Percentiles rank a stretch among this genome's conserved stretches.
Conservation (phyloP, 2,329 filamentous ascomycete genomes). For the Conoideocrella luteorostrata region DNA sequence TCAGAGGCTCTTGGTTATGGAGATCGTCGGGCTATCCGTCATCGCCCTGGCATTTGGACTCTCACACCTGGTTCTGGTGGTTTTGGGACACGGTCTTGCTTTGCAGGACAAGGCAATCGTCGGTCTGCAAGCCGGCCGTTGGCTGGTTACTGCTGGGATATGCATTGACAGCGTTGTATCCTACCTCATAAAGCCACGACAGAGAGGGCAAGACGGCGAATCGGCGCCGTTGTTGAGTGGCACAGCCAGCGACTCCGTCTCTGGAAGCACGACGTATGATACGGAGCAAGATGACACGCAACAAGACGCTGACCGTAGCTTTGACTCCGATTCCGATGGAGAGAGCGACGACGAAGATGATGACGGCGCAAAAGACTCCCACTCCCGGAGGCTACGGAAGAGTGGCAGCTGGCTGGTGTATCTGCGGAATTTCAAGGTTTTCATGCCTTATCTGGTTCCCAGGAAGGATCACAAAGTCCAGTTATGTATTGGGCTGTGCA, state of each 20-base stretch:
- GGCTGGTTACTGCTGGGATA: background rate
- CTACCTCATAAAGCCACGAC: background rate
- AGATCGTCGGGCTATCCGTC: background rate
- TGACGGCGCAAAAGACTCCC: background rate
- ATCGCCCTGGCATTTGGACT: background rate
- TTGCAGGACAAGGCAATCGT: background rate
- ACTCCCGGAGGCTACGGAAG: constrained; percentile 14
- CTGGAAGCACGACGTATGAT: background rate
- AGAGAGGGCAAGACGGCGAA: background rate
- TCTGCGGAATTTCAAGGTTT: constrained; percentile 23
- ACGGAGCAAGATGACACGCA: background rate
- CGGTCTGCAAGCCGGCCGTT: background rate
- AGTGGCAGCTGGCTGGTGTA: constrained; percentile 26
- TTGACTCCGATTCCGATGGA: background rate
- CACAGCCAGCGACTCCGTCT: background rate
- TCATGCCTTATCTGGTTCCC: constrained; percentile 24
- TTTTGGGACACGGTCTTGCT: background rate
- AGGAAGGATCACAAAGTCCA: constrained; percentile 25
- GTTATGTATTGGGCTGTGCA: constrained; percentile 17
- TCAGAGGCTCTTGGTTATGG: background rate
- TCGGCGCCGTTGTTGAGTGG: background rate
- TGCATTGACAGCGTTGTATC: background rate
- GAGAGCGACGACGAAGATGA: background rate
- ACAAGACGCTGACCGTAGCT: no score
- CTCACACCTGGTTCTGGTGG: background rate